Evolutionary conservation across 768 basidiomycete genomes (phyloP).

Genomic region (Boletales sp.): DNA sequence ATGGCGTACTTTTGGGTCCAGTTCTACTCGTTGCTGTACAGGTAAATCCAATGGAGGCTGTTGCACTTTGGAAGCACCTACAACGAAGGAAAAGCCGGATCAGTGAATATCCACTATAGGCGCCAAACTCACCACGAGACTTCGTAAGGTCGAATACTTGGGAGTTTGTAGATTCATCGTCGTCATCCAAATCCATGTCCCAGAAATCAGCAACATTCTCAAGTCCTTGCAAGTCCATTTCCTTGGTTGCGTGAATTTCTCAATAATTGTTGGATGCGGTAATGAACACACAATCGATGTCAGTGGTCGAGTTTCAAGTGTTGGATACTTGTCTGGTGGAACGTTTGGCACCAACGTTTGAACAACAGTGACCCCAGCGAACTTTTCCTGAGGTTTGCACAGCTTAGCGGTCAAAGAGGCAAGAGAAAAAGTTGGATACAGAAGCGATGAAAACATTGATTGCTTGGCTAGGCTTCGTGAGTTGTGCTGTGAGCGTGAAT

Average conservation of each 20-base stretch:
- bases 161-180: constrained; percentile 19
- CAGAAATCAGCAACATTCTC: constrained; percentile 72
- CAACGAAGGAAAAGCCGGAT: background rate
- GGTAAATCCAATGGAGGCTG: constrained; percentile 2
- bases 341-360: constrained; percentile 58
- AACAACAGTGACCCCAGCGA: constrained; percentile 61
- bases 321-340: constrained; percentile 55
- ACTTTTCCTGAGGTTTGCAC: constrained; percentile 53
- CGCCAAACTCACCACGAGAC: constrained; percentile 15
- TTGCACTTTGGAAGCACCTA: background rate
- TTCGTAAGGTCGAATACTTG: constrained; percentile 36
- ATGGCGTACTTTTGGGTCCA: constrained; percentile 39
- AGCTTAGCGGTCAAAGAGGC: constrained; percentile 8
- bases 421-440: constrained; percentile 34
- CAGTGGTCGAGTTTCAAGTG: constrained; percentile 67
- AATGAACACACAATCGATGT: constrained; percentile 46
- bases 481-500: constrained; percentile 54
- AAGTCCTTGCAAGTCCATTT: constrained; percentile 60
- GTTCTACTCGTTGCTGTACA: constrained; percentile 3
- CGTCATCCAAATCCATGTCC: constrained; percentile 38
- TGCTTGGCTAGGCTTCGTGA: constrained; percentile 76
- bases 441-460: constrained; percentile 59
- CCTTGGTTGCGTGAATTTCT: constrained; percentile 38
- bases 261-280: background rate
- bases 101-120: background rate